Evolutionary conservation across 2,329 filamentous ascomycete genomes (phyloP).

Genomic region (Colletotrichum sp.): DNA sequence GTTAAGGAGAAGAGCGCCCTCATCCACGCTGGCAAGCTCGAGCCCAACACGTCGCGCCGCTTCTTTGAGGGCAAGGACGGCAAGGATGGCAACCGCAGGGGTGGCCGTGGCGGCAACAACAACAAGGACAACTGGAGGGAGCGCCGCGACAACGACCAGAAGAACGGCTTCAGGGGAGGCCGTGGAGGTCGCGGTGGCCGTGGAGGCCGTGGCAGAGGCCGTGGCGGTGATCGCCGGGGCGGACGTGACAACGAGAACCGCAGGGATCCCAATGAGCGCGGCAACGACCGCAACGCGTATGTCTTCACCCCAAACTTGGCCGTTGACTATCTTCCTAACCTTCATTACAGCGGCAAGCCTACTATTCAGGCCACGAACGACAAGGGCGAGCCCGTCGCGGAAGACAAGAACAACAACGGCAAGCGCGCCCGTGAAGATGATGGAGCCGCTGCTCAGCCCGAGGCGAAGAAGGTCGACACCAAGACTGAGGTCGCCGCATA

Average conservation of each 20-base stretch:
- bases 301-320: constrained; percentile 6
- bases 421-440: constrained; percentile 64
- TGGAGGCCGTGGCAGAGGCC: constrained; percentile 44
- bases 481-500: constrained; percentile 41
- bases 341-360: constrained; percentile 34
- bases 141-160: constrained; percentile 66
- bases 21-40: constrained; percentile 73
- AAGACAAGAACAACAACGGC: constrained; percentile 37
- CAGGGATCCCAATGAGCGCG: constrained; percentile 33
- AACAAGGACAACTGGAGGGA: constrained; percentile 65
- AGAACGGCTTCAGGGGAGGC: constrained; percentile 57
- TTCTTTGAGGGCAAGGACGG: constrained; percentile 56
- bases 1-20: constrained; percentile 76
- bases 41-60: constrained; percentile 54
- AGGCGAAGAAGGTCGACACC: constrained; percentile 67
- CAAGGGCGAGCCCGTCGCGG: constrained; percentile 34
- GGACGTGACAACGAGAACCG: constrained; percentile 40
- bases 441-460: constrained; percentile 45
- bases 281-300: constrained; percentile 36
- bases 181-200: constrained; percentile 45
- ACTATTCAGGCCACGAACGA: constrained; percentile 51
- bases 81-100: constrained; percentile 30
- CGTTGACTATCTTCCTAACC: constrained; percentile 1
- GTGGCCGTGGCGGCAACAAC: constrained; percentile 41
- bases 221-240: constrained; percentile 43